Base-by-base conservation (phyloP, 176 grass and related monocot species). In the Cenchrus fungigraminus region DNA sequence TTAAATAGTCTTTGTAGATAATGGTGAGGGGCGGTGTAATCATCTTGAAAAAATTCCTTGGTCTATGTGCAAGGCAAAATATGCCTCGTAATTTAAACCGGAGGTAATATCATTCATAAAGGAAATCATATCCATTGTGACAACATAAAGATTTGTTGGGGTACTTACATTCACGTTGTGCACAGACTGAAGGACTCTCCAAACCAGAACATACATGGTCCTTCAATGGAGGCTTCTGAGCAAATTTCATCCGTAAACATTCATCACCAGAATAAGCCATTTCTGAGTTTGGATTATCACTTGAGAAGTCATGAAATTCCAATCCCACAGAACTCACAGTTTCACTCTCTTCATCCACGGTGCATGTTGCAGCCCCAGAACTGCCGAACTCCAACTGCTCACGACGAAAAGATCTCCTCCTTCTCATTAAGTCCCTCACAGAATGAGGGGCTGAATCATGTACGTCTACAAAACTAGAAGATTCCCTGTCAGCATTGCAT, bases 381-480 rank as follows among this genome's bases (percentile, higher is more conserved):
- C 69, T 93, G 81, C 81, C 89, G 87, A 90, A 88, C 56, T 93
- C 87, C 76, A 77, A 86, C 34, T 84, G 80, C 78, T 90, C 93
- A 90, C 56, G 69, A 55, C 17, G 86, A 80, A 84, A 92, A 83
- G 67, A 88, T 71, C 93, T 88, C 71, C 77, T 94, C 82, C 68
- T 88, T 49, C 93, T 95, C 95, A 98, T 98, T 49, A 95, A 87
- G 63, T 98, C 95, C 52, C 95, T 95, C 74, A 95, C 72, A 90
- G 95, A 98, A 85, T 84, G 80, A 25, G 71, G 49, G 29, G 51
- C 25, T 79, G 80, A 65, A 68, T 66, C 59, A 77, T 89, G 58
- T 80, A 84, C 78, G 66, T 76, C 68, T 78, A 71, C 82, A 32
- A 37, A 71, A 86, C 50, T 57, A 88, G 87, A 89, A 88, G 90